Percentiles rank a stretch among this genome's conserved stretches.
These are phyloP conservation scores for Crithidia bombi DNA, from an alignment of 208 protist species.

Conservation along the genomic window DNA sequence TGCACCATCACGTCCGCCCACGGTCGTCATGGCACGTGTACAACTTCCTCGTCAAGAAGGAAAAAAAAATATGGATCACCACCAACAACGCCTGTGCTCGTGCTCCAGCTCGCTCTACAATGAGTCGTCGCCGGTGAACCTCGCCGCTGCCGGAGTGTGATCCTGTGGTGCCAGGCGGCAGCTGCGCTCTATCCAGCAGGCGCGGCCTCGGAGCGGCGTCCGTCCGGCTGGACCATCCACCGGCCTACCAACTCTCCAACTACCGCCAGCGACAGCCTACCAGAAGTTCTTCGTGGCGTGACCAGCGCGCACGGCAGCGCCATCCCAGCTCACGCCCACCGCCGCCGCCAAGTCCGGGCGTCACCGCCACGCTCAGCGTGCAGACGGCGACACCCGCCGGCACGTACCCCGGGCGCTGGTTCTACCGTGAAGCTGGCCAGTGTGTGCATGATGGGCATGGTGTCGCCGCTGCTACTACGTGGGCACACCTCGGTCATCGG, in stretches of 20 bases:
- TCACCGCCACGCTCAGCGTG: constrained; percentile 28
- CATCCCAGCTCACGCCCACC: constrained; percentile 21
- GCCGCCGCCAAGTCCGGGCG: neutral
- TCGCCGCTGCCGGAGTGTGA: constrained; percentile 33
- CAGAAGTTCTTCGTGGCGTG: constrained; percentile 36
- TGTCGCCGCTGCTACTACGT: constrained; percentile 35
- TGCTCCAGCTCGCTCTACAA: constrained; percentile 20
- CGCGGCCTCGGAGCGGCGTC: constrained; percentile 27
- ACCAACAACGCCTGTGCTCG: constrained; percentile 24
- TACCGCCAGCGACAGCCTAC: constrained; percentile 13
- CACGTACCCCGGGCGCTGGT: constrained; percentile 35
- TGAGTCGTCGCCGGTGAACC: constrained; percentile 36
- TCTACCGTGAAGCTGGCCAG: constrained; percentile 36
- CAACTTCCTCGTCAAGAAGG: constrained; percentile 36
- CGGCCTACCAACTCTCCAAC: constrained; percentile 48
- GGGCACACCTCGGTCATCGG: no score
- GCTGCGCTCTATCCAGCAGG: constrained; percentile 31
- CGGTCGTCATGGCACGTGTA: constrained; percentile 41
- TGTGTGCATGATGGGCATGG: constrained; percentile 33
- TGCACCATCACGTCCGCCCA: constrained; percentile 30
- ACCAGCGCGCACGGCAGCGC: constrained; percentile 18
- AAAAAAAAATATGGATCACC: no score
- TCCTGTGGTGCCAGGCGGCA: constrained; percentile 28
- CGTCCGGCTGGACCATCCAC: constrained; percentile 20
- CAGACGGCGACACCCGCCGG: constrained; percentile 9